Percentiles rank a stretch among this genome's conserved stretches.
phyloP scores from a whole-genome alignment of 441 rosid genomes.

The Daphne laureola region DNA sequence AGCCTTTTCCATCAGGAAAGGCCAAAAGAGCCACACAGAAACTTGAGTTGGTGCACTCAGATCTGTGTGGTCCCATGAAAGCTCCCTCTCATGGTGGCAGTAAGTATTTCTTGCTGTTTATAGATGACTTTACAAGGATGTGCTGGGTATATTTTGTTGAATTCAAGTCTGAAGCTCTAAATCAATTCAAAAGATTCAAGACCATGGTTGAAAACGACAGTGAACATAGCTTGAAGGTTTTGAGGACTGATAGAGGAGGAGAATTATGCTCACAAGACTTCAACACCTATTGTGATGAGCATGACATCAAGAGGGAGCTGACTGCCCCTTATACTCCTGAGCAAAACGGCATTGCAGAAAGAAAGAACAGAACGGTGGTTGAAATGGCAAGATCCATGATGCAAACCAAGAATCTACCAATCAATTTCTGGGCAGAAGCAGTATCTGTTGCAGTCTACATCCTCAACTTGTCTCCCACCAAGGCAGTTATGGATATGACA shows the following conservation, averaged over 20 bases:
- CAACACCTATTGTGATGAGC: no score
- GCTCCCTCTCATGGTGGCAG: neutral
- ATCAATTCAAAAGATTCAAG: constrained; percentile 9
- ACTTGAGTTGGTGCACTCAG: neutral
- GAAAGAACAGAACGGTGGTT: neutral
- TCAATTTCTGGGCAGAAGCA: neutral
- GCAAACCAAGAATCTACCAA: neutral
- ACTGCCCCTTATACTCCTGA: constrained; percentile 2
- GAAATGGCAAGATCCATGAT: constrained; percentile 9
- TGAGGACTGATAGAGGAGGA: no score
- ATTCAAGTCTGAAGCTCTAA: constrained; percentile 2
- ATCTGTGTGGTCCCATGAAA: neutral
- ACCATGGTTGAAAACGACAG: constrained; percentile 7
- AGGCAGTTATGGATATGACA: no score
- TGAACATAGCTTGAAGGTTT: neutral
- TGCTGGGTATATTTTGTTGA: constrained; percentile 5
- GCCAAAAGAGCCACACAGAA: neutral
- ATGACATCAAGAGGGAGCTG: no score
- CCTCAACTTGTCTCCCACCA: no score
- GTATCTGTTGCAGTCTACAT: neutral
- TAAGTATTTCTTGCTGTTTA: neutral
- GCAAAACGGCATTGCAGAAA: constrained; percentile 7
- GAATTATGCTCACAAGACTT: no score
- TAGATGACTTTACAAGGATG: constrained; percentile 3
- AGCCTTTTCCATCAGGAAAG: neutral